These are phyloP conservation scores for Moniliophthora roreri DNA, from an alignment of 1,284 basidiomycete genomes.

Conservation along the genomic window DNA sequence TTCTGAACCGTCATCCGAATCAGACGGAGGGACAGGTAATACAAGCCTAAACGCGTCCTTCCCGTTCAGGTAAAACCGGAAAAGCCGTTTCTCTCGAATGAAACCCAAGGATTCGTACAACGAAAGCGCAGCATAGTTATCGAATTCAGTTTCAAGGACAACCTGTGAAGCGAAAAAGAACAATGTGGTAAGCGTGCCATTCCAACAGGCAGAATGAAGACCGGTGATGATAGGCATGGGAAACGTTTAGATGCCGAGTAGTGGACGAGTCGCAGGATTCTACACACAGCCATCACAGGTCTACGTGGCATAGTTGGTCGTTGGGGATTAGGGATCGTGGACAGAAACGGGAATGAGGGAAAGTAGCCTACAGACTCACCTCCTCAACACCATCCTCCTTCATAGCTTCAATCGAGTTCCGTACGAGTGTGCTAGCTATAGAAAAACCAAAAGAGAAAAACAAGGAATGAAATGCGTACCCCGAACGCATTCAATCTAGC, in stretches of 20 bases:
- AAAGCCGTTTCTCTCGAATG: conserved; percentile 92
- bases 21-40: conserved; percentile 47
- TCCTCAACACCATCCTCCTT: conserved; percentile 79
- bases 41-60: conserved; percentile 83
- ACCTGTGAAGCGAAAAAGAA: conserved; percentile 63
- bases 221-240: neutral
- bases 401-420: conserved; percentile 81
- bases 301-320: neutral
- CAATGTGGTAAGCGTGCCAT: neutral
- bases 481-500: conserved; percentile 36
- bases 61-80: conserved; percentile 95
- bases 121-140: conserved; percentile 85
- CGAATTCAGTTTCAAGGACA: conserved; percentile 95
- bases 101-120: conserved; percentile 94
- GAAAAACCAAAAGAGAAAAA: conserved; percentile 20
- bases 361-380: conserved; percentile 42
- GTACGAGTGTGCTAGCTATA: conserved; percentile 77
- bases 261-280: neutral
- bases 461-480: conserved; percentile 36
- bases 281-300: too few relatives aligned
- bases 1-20: conserved; percentile 1
- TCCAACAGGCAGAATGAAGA: neutral
- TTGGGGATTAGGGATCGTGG: too few relatives aligned
- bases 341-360: neutral
- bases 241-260: neutral